Conservation (phyloP, 1,139 yeast genomes). For the Hemisphaericaspora subhashii region DNA sequence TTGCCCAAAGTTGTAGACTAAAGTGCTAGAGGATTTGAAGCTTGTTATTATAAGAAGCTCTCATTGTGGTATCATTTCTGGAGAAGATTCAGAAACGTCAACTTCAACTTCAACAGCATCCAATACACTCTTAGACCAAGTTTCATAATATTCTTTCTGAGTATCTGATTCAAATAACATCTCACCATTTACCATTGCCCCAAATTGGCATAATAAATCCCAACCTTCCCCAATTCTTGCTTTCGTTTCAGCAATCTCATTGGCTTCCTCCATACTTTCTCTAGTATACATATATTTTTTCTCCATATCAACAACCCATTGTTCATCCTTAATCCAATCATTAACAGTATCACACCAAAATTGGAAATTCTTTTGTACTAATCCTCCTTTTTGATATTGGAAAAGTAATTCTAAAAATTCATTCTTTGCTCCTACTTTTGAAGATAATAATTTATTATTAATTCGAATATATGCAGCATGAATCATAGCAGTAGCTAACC, state of each 20-base stretch:
- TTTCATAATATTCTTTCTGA: conserved; percentile 32
- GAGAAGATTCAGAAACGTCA: too few species aligned
- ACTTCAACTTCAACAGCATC: too few species aligned
- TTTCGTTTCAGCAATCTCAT: conserved; percentile 22
- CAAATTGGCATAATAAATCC: conserved; percentile 31
- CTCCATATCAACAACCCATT: conserved; percentile 55
- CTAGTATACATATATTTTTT: conserved; percentile 35
- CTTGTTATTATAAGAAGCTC: too few species aligned
- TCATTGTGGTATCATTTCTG: too few species aligned
- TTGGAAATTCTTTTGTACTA: conserved; percentile 45
- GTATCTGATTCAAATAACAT: conserved; percentile 26
- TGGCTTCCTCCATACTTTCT: conserved; percentile 20
- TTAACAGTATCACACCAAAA: conserved; percentile 55
- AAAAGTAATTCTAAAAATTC: conserved; percentile 51
- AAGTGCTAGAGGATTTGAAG: too few species aligned
- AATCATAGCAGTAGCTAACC: conserved; percentile 64
- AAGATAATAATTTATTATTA: conserved; percentile 45
- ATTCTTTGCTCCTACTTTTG: conserved; percentile 49
- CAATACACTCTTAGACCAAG: conserved; percentile 26
- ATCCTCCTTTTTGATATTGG: conserved; percentile 53
- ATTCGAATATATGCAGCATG: conserved; percentile 58
- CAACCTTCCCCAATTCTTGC: conserved; percentile 37
- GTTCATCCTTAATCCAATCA: conserved; percentile 51
- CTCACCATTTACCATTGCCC: conserved; percentile 39
- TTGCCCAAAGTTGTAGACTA: too few species aligned